Evolutionary conservation across 2,329 filamentous ascomycete genomes (phyloP).

Genomic region (Sporothrix phasma): DNA sequence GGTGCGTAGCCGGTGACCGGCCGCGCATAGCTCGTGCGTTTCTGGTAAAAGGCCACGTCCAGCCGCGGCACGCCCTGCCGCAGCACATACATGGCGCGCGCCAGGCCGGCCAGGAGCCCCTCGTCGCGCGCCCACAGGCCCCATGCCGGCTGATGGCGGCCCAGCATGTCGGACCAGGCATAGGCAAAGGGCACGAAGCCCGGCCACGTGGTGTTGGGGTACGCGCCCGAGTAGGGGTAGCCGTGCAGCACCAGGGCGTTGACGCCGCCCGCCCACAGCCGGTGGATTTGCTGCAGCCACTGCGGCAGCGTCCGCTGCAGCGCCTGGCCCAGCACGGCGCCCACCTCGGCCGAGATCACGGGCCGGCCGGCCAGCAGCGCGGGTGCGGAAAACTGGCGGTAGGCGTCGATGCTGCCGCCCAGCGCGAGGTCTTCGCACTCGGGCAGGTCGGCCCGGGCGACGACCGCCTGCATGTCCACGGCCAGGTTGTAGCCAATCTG

Average conservation of each 20-base stretch:
- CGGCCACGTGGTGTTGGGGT: not conserved
- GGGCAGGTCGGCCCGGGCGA: not conserved
- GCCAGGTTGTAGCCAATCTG: constrained; percentile 6
- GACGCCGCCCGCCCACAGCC: not conserved
- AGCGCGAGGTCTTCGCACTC: constrained; percentile 1
- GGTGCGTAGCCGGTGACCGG: not conserved
- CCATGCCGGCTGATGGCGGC: not conserved
- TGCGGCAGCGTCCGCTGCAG: not conserved
- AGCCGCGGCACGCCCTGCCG: not conserved
- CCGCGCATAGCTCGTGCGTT: not conserved
- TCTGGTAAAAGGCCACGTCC: constrained; percentile 1
- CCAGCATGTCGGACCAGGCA: not conserved
- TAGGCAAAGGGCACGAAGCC: not conserved
- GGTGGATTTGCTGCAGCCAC: not conserved
- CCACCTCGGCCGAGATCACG: not conserved
- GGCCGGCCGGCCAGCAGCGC: not conserved
- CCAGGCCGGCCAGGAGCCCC: not conserved
- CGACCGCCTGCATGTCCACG: not conserved
- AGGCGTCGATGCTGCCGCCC: not conserved
- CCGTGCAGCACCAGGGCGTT: not conserved
- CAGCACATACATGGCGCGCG: not conserved
- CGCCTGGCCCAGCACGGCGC: not conserved
- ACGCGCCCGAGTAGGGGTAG: not conserved
- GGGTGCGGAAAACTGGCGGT: not conserved
- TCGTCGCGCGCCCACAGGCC: not conserved